These are phyloP conservation scores for Monilinia polystroma DNA, from an alignment of 2,329 filamentous ascomycete species.

Conservation along the genomic window DNA sequence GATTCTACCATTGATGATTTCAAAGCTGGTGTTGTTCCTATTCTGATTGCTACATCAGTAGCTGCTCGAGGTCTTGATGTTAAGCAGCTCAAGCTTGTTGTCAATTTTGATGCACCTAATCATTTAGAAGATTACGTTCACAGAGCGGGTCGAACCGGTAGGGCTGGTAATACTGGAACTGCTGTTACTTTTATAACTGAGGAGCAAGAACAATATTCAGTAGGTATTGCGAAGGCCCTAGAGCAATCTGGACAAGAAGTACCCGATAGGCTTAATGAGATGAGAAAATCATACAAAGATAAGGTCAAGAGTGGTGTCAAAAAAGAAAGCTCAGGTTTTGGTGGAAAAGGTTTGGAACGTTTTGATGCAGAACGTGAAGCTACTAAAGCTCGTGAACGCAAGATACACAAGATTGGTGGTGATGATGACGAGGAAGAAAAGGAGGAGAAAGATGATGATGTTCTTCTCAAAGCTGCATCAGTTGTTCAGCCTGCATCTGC, in stretches of 20 bases:
- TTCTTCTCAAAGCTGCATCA: conserved; percentile 66
- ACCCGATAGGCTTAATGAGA: conserved; percentile 65
- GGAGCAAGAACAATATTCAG: conserved; percentile 86
- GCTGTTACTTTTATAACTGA: conserved; percentile 92
- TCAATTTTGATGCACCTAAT: conserved; percentile 93
- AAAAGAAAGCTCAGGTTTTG: conserved; percentile 86
- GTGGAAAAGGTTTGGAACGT: conserved; percentile 88
- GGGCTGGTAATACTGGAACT: conserved; percentile 90
- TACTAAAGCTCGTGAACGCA: conserved; percentile 80
- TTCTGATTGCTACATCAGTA: conserved; percentile 92
- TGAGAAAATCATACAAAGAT: conserved; percentile 73
- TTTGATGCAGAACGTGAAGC: conserved; percentile 90
- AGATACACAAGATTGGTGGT: conserved; percentile 84
- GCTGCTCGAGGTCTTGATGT: conserved; percentile 94
- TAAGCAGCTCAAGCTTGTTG: conserved; percentile 90
- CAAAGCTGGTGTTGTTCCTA: conserved; percentile 84
- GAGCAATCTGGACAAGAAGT: conserved; percentile 85
- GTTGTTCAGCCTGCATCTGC: conserved; percentile 60
- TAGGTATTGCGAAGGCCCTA: conserved; percentile 81
- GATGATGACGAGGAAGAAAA: conserved; percentile 77
- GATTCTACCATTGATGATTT: conserved; percentile 92
- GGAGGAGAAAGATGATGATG: conserved; percentile 68
- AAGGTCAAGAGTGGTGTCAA: conserved; percentile 93
- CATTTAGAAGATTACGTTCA: conserved; percentile 97
- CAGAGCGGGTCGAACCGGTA: conserved; percentile 86